Conservation (phyloP, 805 yeast species). For the Wickerhamiella shivajii region DNA sequence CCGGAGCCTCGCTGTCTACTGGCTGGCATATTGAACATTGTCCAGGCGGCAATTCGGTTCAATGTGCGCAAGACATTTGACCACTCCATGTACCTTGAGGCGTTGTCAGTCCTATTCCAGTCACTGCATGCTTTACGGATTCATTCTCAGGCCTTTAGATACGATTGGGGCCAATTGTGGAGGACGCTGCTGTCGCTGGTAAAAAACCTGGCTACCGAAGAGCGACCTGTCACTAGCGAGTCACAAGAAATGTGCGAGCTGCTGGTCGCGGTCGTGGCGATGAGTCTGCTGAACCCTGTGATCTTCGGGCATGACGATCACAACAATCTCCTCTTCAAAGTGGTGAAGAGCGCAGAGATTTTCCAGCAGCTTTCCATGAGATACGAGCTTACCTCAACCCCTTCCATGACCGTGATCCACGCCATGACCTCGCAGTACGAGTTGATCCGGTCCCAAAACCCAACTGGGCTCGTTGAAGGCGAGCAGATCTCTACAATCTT, state of each 20-base stretch:
- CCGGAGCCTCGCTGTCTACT: constrained; percentile 19
- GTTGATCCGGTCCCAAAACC: constrained; percentile 6
- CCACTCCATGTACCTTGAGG: constrained; percentile 19
- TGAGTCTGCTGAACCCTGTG: constrained; percentile 22
- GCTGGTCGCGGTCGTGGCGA: constrained; percentile 18
- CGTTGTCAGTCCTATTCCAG: constrained; percentile 18
- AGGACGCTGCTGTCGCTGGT: constrained; percentile 21
- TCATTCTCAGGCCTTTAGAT: constrained; percentile 12
- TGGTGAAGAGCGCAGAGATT: constrained; percentile 19
- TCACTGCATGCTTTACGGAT: constrained; percentile 13
- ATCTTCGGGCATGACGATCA: constrained; percentile 22
- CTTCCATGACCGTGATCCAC: constrained; percentile 15
- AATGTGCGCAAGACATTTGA: constrained; percentile 22
- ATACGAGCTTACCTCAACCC: constrained; percentile 12
- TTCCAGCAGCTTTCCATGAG: constrained; percentile 15
- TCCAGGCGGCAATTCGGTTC: constrained; percentile 23
- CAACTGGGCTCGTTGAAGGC: not conserved
- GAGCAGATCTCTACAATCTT: constrained; percentile 5
- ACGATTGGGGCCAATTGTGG: constrained; percentile 30
- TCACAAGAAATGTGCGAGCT: constrained; percentile 6
- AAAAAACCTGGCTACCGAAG: constrained; percentile 16
- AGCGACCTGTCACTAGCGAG: constrained; percentile 3
- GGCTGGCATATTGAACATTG: constrained; percentile 25
- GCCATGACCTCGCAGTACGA: constrained; percentile 19
- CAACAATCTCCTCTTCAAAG: constrained; percentile 22